Evolutionary conservation across 805 yeast genomes (phyloP), one percentile per base, ranked within the genome.

Genomic region (Lipomyces spencermartinsiae): DNA sequence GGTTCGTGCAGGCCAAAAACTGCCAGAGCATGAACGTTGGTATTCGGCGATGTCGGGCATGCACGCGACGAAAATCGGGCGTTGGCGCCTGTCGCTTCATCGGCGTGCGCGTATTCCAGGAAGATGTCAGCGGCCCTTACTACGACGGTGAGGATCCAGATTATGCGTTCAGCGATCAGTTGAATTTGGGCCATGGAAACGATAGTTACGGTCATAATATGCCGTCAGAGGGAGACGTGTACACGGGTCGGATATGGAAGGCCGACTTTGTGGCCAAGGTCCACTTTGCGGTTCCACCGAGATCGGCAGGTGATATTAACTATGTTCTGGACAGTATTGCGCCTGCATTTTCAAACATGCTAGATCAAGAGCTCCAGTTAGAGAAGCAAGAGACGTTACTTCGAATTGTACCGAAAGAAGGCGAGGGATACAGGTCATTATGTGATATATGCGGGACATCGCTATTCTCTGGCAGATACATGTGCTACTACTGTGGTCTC

Each of bases 51-150:
- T 69, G 72, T 31, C 65, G 68, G 8, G 68, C 72, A 7, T 69
- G 72, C 53, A 66, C 72, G 6, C 64, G 72, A 19, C 69, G 72
- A 43, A 69, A 69, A 31, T 63, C 72, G 4, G 72, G 70, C 25
- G 67, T 69, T 16, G 72, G 72, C 29, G 70, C 70, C 7, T 69
- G 72, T 63, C 34, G 72, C n/a, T 69, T 69, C 49, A 69, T 64
- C n/a, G 67, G 70, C 33, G 59, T 61, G 29, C 72, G 72, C 49
- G 67, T 60, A 19, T 69, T 69, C 56, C 39, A 55, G 33, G 65
- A 66, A 16, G 72, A 69, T 55, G 69, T 69, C 25, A 49, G 62
- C 37, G 63, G 56, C 16, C 54, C 64, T 19, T 31, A 49, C 43
- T 62, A 62, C 39, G 62, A 62, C 37, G 66, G 64, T 34, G 59